Conservation (phyloP, 139 green algal species). For the Microglena sp. region DNA sequence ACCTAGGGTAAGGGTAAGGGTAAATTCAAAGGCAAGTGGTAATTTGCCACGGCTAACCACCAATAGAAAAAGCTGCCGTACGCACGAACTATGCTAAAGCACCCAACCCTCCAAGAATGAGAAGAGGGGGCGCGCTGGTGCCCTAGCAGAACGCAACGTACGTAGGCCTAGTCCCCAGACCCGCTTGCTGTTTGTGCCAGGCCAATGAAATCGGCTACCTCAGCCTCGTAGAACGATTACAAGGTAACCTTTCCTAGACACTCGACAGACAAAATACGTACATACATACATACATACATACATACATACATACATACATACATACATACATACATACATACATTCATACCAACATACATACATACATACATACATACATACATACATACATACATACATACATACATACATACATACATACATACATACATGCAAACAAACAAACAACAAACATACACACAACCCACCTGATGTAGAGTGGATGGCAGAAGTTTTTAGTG, state of each 20-base stretch:
- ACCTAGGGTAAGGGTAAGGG: no score
- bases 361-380: background rate
- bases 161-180: background rate
- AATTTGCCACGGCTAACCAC: no score
- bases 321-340: conserved; percentile 5
- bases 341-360: conserved; percentile 1
- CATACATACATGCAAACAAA: conserved; percentile 2
- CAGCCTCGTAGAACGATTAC: background rate
- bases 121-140: background rate
- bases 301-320: conserved; percentile 5
- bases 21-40: no score
- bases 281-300: background rate
- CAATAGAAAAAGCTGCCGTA: no score
- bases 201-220: background rate
- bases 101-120: no score
- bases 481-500: no score
- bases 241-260: no score
- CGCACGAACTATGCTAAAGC: no score
- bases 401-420: background rate
- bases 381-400: conserved; percentile 8
- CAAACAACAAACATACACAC: no score
- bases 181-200: background rate
- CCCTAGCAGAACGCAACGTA: background rate
- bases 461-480: no score
- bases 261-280: background rate